These are phyloP conservation scores for Zygotorulaspora sp. DNA, from an alignment of 805 yeast genomes.

Conservation along the genomic window DNA sequence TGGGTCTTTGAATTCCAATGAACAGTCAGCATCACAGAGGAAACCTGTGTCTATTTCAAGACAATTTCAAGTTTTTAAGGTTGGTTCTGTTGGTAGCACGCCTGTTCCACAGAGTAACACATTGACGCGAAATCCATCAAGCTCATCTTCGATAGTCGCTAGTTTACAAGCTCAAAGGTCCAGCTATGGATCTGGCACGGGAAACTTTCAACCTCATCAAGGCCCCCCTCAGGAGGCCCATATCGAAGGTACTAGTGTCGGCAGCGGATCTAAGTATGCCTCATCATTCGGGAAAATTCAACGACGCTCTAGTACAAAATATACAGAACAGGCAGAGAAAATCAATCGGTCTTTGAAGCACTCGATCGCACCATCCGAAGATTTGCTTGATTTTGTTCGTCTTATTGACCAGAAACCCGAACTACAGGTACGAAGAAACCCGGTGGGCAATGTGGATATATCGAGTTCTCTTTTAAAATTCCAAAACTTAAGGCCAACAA, in stretches of 20 bases:
- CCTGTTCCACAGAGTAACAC: constrained; percentile 28
- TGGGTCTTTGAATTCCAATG: constrained; percentile 17
- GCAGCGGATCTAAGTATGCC: constrained; percentile 55
- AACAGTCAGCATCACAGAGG: constrained; percentile 21
- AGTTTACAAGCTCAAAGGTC: constrained; percentile 40
- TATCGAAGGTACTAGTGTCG: constrained; percentile 34
- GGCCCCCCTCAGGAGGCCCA: constrained; percentile 18
- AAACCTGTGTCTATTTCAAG: constrained; percentile 23
- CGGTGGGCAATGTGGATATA: constrained; percentile 20
- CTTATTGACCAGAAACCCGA: constrained; percentile 64
- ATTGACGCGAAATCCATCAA: constrained; percentile 42
- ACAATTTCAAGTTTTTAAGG: constrained; percentile 36
- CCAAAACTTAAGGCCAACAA: constrained; percentile 49
- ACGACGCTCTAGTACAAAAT: constrained; percentile 42
- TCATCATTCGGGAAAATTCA: constrained; percentile 72
- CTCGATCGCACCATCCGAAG: constrained; percentile 37
- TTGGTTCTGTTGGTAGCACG: constrained; percentile 35
- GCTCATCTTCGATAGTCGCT: constrained; percentile 41
- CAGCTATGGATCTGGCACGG: constrained; percentile 35
- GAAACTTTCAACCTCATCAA: constrained; percentile 20
- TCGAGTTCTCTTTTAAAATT: constrained; percentile 48
- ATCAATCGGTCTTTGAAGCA: constrained; percentile 22
- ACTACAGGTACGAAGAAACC: constrained; percentile 33
- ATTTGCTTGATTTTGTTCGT: constrained; percentile 64
- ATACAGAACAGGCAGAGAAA: constrained; percentile 30